These are phyloP conservation scores for Phalaenopsis aphrodite DNA, from an alignment of 106 monocot genomes.

Conservation along the genomic window DNA sequence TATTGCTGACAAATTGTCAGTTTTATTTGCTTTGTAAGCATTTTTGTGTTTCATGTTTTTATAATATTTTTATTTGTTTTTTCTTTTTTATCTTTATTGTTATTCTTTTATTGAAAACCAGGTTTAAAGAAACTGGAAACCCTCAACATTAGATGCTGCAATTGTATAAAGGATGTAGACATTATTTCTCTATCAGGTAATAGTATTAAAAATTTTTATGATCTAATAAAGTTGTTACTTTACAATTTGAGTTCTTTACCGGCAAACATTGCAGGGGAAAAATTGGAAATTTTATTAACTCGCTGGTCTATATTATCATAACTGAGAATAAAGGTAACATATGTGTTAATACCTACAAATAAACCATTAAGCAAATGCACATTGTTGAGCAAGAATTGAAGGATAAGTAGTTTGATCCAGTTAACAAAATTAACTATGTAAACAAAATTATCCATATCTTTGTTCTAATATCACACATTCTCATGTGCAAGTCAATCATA, in stretches of 20 bases:
- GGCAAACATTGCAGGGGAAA: neutral
- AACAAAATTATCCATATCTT: too few relatives aligned
- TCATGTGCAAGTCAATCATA: too few relatives aligned
- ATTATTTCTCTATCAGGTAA: constrained; percentile 78
- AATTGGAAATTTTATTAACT: neutral
- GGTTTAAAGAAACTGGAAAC: constrained; percentile 69
- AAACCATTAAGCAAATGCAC: too few relatives aligned
- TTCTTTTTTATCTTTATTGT: neutral
- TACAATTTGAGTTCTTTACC: neutral
- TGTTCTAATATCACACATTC: too few relatives aligned
- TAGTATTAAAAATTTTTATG: neutral
- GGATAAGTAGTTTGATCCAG: too few relatives aligned
- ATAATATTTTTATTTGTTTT: neutral
- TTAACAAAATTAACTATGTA: too few relatives aligned
- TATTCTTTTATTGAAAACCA: constrained; percentile 14
- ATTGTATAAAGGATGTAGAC: constrained; percentile 81
- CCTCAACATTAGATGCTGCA: constrained; percentile 88
- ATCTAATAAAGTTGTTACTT: neutral
- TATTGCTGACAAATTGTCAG: neutral
- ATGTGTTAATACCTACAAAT: too few relatives aligned
- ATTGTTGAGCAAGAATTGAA: too few relatives aligned
- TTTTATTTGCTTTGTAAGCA: neutral
- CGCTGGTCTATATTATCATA: too few relatives aligned
- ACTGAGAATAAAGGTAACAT: too few relatives aligned
- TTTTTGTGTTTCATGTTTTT: neutral